These are phyloP conservation scores for Fusarium hainanense DNA, from an alignment of 2,329 filamentous ascomycete species.

Conservation along the genomic window DNA sequence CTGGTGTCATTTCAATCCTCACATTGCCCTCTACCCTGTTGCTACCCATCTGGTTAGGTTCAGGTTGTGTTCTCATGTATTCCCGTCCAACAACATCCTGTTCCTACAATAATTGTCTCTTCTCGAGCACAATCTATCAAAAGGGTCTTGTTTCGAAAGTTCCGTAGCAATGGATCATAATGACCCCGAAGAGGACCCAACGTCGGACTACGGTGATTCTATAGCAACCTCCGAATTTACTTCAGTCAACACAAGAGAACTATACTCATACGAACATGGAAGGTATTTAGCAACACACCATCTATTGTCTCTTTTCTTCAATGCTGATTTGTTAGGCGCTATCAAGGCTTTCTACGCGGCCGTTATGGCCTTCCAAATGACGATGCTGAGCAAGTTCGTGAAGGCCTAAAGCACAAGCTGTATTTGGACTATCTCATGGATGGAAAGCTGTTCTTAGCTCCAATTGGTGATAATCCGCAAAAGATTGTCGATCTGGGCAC, in stretches of 20 bases:
- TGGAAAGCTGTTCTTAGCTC: slow-evolving; percentile 56
- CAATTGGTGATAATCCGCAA: slow-evolving; percentile 58
- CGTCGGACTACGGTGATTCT: slow-evolving; percentile 56
- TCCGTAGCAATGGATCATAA: slow-evolving; percentile 40
- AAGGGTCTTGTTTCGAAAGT: slow-evolving; percentile 10
- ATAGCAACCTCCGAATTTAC: slow-evolving; percentile 55
- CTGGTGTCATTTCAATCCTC: background rate
- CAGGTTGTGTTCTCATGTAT: slow-evolving; percentile 36
- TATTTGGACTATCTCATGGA: slow-evolving; percentile 60
- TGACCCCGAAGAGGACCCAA: slow-evolving; percentile 47
- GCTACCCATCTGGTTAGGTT: slow-evolving; percentile 7
- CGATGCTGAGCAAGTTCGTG: slow-evolving; percentile 61
- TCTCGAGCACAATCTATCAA: slow-evolving; percentile 15
- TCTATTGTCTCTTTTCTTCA: background rate
- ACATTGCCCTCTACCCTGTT: slow-evolving; percentile 6
- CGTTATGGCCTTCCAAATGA: slow-evolving; percentile 65
- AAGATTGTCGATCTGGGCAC: slow-evolving; percentile 64
- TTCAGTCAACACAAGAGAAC: slow-evolving; percentile 51
- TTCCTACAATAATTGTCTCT: slow-evolving; percentile 20
- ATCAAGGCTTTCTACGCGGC: slow-evolving; percentile 60
- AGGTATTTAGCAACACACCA: slow-evolving; percentile 44
- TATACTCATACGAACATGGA: slow-evolving; percentile 53
- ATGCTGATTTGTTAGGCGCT: slow-evolving; percentile 53
- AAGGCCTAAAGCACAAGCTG: slow-evolving; percentile 61
- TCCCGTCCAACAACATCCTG: slow-evolving; percentile 13